Evolutionary conservation across 257 asterid genomes (phyloP), one percentile per base, ranked within the genome.

Genomic region (Striga asiatica): DNA sequence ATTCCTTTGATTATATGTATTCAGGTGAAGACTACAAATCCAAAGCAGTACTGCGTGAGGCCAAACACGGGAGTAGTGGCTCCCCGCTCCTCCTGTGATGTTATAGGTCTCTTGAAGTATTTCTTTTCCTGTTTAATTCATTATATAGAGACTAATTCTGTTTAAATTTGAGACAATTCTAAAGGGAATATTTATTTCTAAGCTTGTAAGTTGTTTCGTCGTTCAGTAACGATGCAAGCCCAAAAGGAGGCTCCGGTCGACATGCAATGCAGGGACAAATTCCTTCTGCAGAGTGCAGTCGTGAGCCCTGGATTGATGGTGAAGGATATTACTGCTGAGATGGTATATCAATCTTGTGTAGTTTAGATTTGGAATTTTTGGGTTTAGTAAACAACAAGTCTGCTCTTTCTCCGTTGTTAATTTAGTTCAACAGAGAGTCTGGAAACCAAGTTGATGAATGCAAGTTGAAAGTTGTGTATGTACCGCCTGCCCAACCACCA

Each of bases 11-110:
- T 54, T 64, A 51, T 50, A 50, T 65, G 25, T 51, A 22, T 67
- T 56, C 86, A 91, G 98, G 96, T 91, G 73, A 91, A 91, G 70
- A 91, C 98, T 17, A 91, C 98, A n/a, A 91, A 91, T 71, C 98
- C 98, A 5, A 91, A 82, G 81, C 86, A 87, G 87, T 91, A 91
- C 62, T 91, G 96, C 35, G 98, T 91, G 67, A 76, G 96, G 77
- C 98, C 98, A 3, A 91, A 91, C 71, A 91, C 98, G 43, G 98
- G 95, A 67, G 74, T 91, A 17, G 94, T 91, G 62, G 63, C 47
- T 81, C 98, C 98, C 53, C 92, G 56, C 79, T 78, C 94, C 49
- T 50, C 82, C 25, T 84, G 89, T 67, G 93, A 76, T 58, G 85
- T 91, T 62, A 69, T 34, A 70, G 96, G 98, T 89, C 50, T 39